Evolutionary conservation across 495 filamentous ascomycete genomes (phyloP), one percentile per base, ranked within the genome.

Genomic region (Penicillium mononematosum): DNA sequence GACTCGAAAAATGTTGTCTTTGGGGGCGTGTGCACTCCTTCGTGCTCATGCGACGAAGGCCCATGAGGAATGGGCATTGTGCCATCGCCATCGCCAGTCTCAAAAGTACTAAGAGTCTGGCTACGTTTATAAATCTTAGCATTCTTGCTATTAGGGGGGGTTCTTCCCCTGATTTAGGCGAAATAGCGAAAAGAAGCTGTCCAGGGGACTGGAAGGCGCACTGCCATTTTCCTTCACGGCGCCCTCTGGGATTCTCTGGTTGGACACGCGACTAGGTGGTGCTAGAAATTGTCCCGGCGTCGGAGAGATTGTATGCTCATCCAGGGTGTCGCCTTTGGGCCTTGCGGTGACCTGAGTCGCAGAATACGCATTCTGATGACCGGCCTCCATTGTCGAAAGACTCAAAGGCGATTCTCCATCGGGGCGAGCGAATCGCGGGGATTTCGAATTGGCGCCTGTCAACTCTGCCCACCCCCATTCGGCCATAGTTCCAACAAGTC

Each of bases 381-480:
- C 27, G 10, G 17, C 22, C 47, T 32, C 61, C 62, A 48, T 60
- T 68, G 52, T 72, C 71, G 36, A 27, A 25, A 50, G 48, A 17
- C 61, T 61, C 49, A 70, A 53, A 25, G 55, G 58, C 17, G 60
- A 60, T 46, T 62, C 65, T 53, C 60, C 70, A 42, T 50, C 66
- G 22, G 69, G 60, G 38, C 62, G 62, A 55, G 55, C 58, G 38
- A 67, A 61, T 66, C 76, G 70, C 59, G 78, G 79, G 12, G 78
- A 80, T 41, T 77, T 80, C 16, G 84, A 81, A 63, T 87, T 94
- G 43, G 89, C 83, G 7, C 92, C 92, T 0, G 91, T 98, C 47
- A 98, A 70, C 68, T 98, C 93, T 12, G 89, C 90, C 91, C 91
- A 98, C 1, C 95, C 93, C 84, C 92, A 97, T 55, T 85, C 89